phyloP scores from a whole-genome alignment of 352 stramenopile genomes.

The Peronospora farinosa region DNA sequence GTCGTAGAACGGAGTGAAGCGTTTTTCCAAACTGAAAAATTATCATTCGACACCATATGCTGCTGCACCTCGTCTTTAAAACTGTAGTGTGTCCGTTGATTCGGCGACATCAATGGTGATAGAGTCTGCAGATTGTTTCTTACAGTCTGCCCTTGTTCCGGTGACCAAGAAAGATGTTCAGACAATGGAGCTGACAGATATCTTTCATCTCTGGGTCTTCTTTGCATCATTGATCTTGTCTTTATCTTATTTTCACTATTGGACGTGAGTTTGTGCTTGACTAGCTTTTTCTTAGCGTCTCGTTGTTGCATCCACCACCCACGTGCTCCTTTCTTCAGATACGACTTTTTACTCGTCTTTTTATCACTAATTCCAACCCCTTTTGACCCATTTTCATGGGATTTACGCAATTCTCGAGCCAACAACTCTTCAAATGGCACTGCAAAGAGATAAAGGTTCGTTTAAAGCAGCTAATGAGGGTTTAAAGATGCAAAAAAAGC shows the following conservation, averaged over 20 bases:
- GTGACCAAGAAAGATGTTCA: slow-evolving; percentile 13
- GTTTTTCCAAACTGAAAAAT: slow-evolving; percentile 23
- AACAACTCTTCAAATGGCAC: slow-evolving; percentile 68
- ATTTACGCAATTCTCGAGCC: slow-evolving; percentile 53
- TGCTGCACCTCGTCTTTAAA: not conserved
- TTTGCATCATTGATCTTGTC: slow-evolving; percentile 1
- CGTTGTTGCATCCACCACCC: slow-evolving; percentile 80
- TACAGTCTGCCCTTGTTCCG: slow-evolving; percentile 4
- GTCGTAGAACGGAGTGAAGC: slow-evolving; percentile 22
- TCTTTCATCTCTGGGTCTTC: not conserved
- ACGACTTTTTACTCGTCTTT: slow-evolving; percentile 40
- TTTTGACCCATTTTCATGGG: slow-evolving; percentile 7
- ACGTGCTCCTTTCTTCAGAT: slow-evolving; percentile 67
- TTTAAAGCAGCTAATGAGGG: not conserved
- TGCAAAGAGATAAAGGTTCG: slow-evolving; percentile 14
- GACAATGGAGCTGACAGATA: slow-evolving; percentile 2
- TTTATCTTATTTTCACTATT: slow-evolving; percentile 18
- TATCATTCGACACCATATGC: slow-evolving; percentile 1
- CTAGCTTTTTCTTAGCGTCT: slow-evolving; percentile 43
- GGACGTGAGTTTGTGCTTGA: slow-evolving; percentile 54
- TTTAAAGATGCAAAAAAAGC: too few species aligned
- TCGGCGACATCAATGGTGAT: slow-evolving; percentile 17
- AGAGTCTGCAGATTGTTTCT: slow-evolving; percentile 10
- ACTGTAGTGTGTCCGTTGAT: slow-evolving; percentile 3
- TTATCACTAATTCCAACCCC: not conserved